These are phyloP conservation scores for Fusarium sacchari DNA, from an alignment of 2,329 filamentous ascomycete species.

Conservation along the genomic window DNA sequence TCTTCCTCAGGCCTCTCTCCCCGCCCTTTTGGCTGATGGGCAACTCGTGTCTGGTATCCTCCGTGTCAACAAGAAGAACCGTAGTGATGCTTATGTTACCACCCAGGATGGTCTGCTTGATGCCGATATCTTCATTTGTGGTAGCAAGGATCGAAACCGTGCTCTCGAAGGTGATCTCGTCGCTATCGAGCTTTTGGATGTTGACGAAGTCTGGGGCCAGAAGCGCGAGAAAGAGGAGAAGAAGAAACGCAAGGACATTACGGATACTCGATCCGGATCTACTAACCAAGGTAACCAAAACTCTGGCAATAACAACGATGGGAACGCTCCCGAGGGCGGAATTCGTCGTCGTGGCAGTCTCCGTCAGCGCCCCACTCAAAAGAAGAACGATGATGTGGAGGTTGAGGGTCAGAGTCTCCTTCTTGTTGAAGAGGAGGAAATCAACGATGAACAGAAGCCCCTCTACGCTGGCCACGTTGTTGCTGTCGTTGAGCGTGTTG, in stretches of 20 bases:
- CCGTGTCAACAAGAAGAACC: constrained; percentile 99
- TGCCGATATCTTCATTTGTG: constrained; percentile 99
- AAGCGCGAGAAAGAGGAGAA: constrained; percentile 99
- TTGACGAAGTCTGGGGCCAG: constrained; percentile 98
- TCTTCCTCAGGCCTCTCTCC: constrained; percentile 91
- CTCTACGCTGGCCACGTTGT: constrained; percentile 97
- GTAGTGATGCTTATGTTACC: constrained; percentile 97
- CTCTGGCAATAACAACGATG: constrained; percentile 69
- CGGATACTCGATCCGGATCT: constrained; percentile 83
- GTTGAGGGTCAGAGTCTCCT: constrained; percentile 97
- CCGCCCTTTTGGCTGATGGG: constrained; percentile 88
- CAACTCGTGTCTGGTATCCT: constrained; percentile 96
- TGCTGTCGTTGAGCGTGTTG: constrained; percentile 94
- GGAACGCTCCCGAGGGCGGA: constrained; percentile 77
- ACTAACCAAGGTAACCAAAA: constrained; percentile 77
- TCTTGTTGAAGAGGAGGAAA: constrained; percentile 97
- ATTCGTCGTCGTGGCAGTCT: constrained; percentile 94
- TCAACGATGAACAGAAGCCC: constrained; percentile 97
- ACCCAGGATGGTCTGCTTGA: constrained; percentile 88
- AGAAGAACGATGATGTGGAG: constrained; percentile 99
- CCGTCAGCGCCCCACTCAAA: constrained; percentile 95
- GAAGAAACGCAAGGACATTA: constrained; percentile 99
- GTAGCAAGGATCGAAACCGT: constrained; percentile 98
- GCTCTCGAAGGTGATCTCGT: constrained; percentile 96
- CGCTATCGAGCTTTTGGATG: constrained; percentile 93